phyloP scores from a whole-genome alignment of 345 rosid genomes.

The Syzygium grande region DNA sequence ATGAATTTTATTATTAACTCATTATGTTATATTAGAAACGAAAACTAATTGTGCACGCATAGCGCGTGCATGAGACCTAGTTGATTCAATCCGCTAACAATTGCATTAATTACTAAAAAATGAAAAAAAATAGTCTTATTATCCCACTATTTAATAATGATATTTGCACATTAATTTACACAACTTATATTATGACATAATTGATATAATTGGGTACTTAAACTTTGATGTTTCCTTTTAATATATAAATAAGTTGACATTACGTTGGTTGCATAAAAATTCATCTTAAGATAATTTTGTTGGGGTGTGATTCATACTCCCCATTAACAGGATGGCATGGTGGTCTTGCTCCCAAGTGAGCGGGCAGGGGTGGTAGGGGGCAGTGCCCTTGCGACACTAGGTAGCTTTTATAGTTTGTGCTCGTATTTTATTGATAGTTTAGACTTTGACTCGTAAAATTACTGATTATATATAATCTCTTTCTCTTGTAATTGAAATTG shows the following conservation, averaged over 20 bases:
- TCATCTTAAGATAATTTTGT: background rate
- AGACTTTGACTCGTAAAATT: no score
- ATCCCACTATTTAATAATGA: background rate
- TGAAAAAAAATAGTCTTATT: background rate
- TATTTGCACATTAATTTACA: background rate
- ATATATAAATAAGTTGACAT: background rate
- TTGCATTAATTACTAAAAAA: background rate
- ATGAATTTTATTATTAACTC: background rate
- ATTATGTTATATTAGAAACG: background rate
- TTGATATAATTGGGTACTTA: background rate
- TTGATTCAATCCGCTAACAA: background rate
- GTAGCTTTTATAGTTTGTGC: no score
- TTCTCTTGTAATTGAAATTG: no score
- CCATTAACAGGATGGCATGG: no score
- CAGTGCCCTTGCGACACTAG: no score
- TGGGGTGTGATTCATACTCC: no score
- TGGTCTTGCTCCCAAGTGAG: no score
- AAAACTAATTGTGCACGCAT: background rate
- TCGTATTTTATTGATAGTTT: no score
- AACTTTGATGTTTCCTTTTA: background rate
- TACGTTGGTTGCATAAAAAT: background rate
- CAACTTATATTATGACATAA: background rate
- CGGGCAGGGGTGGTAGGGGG: no score
- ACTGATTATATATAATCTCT: no score
- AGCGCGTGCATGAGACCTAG: background rate